phyloP scores from a whole-genome alignment of 2,329 filamentous ascomycete genomes.

The Cercospora brassicicola region DNA sequence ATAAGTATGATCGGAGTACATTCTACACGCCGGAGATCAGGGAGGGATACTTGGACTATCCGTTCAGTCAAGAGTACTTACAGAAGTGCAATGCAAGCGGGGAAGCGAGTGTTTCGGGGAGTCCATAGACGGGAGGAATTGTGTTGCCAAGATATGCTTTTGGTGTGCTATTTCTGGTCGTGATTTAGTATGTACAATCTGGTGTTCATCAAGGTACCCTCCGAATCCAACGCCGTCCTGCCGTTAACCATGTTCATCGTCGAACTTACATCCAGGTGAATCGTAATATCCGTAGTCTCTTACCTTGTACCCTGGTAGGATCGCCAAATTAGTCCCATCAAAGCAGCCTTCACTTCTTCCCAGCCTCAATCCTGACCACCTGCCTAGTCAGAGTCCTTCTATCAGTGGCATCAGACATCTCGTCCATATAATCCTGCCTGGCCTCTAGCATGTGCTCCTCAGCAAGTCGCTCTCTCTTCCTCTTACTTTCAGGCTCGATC shows the following conservation, averaged over 20 bases:
- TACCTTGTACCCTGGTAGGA: not conserved
- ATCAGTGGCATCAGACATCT: not conserved
- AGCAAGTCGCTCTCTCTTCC: not conserved
- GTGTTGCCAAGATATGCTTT: not conserved
- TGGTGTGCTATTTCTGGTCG: not conserved
- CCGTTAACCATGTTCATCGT: not conserved
- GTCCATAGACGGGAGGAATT: not conserved
- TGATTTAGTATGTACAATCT: not conserved
- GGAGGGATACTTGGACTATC: conserved; percentile 47
- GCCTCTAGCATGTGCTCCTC: not conserved
- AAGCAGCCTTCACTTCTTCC: not conserved
- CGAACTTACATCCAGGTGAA: not conserved
- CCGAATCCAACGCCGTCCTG: not conserved
- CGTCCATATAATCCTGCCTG: not conserved
- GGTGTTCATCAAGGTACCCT: not conserved
- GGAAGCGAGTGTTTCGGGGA: not conserved
- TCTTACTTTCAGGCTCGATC: not conserved
- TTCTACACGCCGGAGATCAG: conserved; percentile 47
- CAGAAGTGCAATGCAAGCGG: not conserved
- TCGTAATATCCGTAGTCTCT: not conserved
- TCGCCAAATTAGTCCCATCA: not conserved
- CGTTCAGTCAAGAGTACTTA: conserved; percentile 38
- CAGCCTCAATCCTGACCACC: not conserved
- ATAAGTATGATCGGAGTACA: conserved; percentile 43
- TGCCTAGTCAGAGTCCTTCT: not conserved